These are phyloP conservation scores for Monosporascus sp. DNA, from an alignment of 2,329 filamentous ascomycete genomes.

Conservation along the genomic window DNA sequence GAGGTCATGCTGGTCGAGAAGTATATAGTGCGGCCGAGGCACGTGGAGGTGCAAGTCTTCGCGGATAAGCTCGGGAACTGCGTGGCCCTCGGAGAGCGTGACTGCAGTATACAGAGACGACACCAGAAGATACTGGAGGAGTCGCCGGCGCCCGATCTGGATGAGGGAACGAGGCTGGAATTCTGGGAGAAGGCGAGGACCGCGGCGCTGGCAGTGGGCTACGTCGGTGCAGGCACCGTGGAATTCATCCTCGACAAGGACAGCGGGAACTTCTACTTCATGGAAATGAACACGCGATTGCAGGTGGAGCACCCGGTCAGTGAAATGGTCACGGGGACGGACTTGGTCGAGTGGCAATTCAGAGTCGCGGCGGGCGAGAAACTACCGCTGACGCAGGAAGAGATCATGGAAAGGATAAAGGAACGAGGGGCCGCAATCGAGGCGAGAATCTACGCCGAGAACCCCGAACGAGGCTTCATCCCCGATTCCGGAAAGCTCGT, in stretches of 20 bases:
- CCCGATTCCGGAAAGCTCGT: constrained; percentile 87
- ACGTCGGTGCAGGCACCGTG: constrained; percentile 83
- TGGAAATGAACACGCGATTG: constrained; percentile 80
- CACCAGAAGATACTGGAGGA: constrained; percentile 93
- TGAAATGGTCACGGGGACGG: constrained; percentile 61
- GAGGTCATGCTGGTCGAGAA: constrained; percentile 80
- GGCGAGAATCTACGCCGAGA: constrained; percentile 94
- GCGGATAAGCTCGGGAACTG: constrained; percentile 75
- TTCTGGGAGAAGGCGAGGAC: constrained; percentile 62
- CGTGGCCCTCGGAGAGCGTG: constrained; percentile 79
- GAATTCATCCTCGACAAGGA: constrained; percentile 88
- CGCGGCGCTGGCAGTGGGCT: constrained; percentile 69
- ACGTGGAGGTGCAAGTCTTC: constrained; percentile 89
- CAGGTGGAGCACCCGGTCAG: constrained; percentile 97
- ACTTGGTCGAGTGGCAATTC: constrained; percentile 94
- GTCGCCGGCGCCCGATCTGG: constrained; percentile 68
- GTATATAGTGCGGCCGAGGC: constrained; percentile 72
- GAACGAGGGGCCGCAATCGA: constrained; percentile 84
- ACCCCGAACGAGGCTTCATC: constrained; percentile 84
- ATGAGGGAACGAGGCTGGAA: constrained; percentile 51
- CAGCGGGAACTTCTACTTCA: constrained; percentile 73
- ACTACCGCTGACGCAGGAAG: constrained; percentile 49
- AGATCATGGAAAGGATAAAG: constrained; percentile 70
- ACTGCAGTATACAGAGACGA: constrained; percentile 80
- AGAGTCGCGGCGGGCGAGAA: constrained; percentile 58